A percentile compares a stretch with the other conserved stretches of the same genome.
Evolutionary conservation across 1,284 basidiomycete species (phyloP).

Genomic region (Ceratobasidium sp.): DNA sequence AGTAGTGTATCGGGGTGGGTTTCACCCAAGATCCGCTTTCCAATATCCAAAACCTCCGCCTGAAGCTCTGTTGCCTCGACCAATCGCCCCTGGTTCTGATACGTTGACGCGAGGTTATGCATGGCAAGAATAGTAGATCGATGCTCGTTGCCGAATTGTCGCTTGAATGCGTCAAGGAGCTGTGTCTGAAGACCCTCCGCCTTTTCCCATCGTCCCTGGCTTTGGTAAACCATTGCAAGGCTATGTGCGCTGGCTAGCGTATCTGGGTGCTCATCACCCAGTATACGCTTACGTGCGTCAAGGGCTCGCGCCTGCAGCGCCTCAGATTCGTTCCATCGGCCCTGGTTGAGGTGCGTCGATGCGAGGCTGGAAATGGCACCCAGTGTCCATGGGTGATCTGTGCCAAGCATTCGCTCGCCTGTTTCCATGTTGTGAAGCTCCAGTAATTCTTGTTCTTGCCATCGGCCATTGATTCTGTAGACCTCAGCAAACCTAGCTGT

Average conservation of each 20-base stretch:
- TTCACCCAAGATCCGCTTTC: neutral
- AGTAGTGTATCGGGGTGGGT: neutral
- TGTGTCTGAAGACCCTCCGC: neutral
- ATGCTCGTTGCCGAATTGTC: neutral
- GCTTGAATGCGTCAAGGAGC: neutral
- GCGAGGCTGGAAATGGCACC: neutral
- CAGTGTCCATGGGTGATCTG: neutral
- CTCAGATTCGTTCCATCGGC: conserved; percentile 3
- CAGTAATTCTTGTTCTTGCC: neutral
- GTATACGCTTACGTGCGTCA: neutral
- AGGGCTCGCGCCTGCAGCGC: conserved; percentile 1
- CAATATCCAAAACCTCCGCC: too few relatives aligned
- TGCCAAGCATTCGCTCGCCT: neutral
- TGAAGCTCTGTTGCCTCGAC: too few relatives aligned
- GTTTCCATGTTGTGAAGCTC: neutral
- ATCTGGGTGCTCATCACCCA: neutral
- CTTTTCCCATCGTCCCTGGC: neutral
- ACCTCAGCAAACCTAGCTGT: neutral
- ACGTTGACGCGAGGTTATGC: neutral
- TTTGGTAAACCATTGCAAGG: neutral
- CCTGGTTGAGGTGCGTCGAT: neutral
- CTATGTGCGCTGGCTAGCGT: neutral
- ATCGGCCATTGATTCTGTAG: neutral
- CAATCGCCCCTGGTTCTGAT: too few relatives aligned
- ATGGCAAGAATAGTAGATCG: neutral